Evolutionary conservation across 345 rosid species (phyloP).

Genomic region (Pseudoturritis turrita): DNA sequence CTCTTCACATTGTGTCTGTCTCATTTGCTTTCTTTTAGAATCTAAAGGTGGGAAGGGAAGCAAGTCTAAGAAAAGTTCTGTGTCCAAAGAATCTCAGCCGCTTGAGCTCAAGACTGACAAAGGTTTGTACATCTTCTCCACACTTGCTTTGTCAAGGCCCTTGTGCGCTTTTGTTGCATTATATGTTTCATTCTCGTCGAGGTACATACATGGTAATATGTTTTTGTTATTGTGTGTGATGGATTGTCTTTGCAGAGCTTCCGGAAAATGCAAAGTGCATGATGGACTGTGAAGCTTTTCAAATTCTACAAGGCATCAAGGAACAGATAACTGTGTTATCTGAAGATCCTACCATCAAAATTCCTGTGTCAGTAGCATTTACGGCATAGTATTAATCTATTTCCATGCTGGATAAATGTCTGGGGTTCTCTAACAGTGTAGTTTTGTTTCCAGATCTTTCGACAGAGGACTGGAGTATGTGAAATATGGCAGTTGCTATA

Average conservation of each 20-base stretch:
- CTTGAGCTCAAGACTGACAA: conserved; percentile 59
- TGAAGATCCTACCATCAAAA: conserved; percentile 69
- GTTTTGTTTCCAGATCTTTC: conserved; percentile 61
- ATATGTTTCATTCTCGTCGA: not conserved
- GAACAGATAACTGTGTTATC: conserved; percentile 72
- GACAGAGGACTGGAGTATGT: conserved; percentile 60
- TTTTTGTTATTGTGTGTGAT: conserved; percentile 2
- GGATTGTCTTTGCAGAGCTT: conserved; percentile 49
- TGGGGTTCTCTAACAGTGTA: conserved; percentile 2
- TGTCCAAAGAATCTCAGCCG: conserved; percentile 45
- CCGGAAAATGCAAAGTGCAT: conserved; percentile 67
- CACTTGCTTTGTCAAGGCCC: not conserved
- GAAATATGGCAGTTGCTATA: conserved; percentile 40
- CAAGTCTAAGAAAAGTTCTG: conserved; percentile 39
- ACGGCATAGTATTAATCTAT: not conserved
- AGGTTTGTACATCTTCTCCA: conserved; percentile 37
- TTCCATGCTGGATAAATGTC: not conserved
- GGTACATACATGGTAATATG: not conserved
- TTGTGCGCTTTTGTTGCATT: not conserved
- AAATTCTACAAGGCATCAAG: conserved; percentile 64
- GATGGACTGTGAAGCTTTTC: conserved; percentile 87
- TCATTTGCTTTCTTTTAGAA: not conserved
- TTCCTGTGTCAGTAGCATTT: conserved; percentile 58
- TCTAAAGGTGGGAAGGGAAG: conserved; percentile 55
- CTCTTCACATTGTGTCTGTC: not conserved